A percentile compares a stretch with the other conserved stretches of the same genome.
phyloP scores from a whole-genome alignment of 2,329 filamentous ascomycete genomes.

The Cercospora berteroae region DNA sequence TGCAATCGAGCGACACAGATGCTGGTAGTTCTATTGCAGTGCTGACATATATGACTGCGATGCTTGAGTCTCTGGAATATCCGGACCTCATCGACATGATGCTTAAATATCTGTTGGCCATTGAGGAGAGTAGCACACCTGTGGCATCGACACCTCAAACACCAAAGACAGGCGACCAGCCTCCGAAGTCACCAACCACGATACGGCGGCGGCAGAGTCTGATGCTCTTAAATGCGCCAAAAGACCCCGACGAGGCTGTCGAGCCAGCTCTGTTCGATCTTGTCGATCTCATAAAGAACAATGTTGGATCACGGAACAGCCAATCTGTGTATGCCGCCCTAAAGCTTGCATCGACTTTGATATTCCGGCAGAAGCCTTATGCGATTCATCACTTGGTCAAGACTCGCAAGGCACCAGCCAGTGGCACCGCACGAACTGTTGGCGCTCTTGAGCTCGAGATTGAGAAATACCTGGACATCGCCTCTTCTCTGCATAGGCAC shows the following conservation, averaged over 20 bases:
- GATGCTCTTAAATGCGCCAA: slow-evolving; percentile 77
- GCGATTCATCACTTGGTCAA: slow-evolving; percentile 74
- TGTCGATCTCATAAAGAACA: slow-evolving; percentile 84
- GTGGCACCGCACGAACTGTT: slow-evolving; percentile 61
- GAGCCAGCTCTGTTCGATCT: slow-evolving; percentile 91
- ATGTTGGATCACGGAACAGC: slow-evolving; percentile 76
- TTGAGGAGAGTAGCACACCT: slow-evolving; percentile 57
- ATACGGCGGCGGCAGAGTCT: slow-evolving; percentile 83
- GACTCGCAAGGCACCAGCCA: slow-evolving; percentile 58
- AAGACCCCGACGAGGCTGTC: slow-evolving; percentile 69
- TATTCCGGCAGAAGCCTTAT: slow-evolving; percentile 85
- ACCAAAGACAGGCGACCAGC: slow-evolving; percentile 56
- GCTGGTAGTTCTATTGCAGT: slow-evolving; percentile 96
- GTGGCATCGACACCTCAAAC: slow-evolving; percentile 50
- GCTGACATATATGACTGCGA: slow-evolving; percentile 84
- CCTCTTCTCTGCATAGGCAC: slow-evolving; percentile 65
- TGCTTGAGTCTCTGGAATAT: slow-evolving; percentile 87
- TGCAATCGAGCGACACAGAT: slow-evolving; percentile 96
- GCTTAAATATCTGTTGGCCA: slow-evolving; percentile 83
- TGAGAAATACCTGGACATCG: slow-evolving; percentile 67
- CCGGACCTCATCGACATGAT: slow-evolving; percentile 93
- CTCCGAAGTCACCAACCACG: slow-evolving; percentile 54
- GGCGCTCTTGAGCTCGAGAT: slow-evolving; percentile 75
- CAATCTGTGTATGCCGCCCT: slow-evolving; percentile 89
- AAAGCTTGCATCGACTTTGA: slow-evolving; percentile 79